Evolutionary conservation across 1,284 basidiomycete genomes (phyloP).

Genomic region (Agroathelia rolfsii): DNA sequence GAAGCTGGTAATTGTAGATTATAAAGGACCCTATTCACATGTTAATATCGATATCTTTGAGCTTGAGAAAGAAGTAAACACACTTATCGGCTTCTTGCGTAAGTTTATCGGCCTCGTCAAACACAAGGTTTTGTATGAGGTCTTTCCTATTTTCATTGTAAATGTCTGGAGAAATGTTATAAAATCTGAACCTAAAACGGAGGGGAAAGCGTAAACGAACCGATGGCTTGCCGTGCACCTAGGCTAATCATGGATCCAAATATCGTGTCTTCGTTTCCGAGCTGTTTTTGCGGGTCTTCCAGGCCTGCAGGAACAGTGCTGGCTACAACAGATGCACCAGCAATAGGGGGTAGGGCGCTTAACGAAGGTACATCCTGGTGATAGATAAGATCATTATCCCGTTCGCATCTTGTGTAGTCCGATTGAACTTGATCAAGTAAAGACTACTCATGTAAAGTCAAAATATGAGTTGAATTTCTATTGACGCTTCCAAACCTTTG

Average conservation of each 20-base stretch:
- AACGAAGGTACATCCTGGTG: conserved; percentile 77
- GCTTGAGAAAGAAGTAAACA: too few relatives aligned
- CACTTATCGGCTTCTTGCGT: conserved; percentile 59
- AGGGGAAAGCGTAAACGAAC: conserved; percentile 37
- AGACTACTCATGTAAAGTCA: conserved; percentile 30
- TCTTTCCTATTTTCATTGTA: conserved; percentile 80
- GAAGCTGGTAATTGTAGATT: conserved; percentile 76
- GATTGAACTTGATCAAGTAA: conserved; percentile 62
- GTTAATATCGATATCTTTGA: conserved; percentile 6
- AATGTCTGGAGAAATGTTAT: conserved; percentile 44
- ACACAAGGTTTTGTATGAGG: conserved; percentile 63
- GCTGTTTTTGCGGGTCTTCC: conserved; percentile 43
- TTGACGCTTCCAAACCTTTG: conserved; percentile 36
- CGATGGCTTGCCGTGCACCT: conserved; percentile 85
- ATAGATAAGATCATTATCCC: conserved; percentile 96
- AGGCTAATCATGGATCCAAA: conserved; percentile 79
- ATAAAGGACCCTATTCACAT: conserved; percentile 62
- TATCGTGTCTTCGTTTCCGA: conserved; percentile 44
- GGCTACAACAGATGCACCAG: conserved; percentile 63
- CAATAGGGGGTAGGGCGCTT: conserved; percentile 60
- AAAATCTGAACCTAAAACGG: neutral
- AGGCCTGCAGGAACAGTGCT: conserved; percentile 53
- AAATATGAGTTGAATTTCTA: conserved; percentile 3
- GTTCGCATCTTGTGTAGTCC: conserved; percentile 63
- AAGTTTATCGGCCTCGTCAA: conserved; percentile 52